Percentiles rank a stretch among this genome's conserved stretches.
These are phyloP conservation scores for Athelia sp. DNA, from an alignment of 1,284 basidiomycete species.

Conservation along the genomic window DNA sequence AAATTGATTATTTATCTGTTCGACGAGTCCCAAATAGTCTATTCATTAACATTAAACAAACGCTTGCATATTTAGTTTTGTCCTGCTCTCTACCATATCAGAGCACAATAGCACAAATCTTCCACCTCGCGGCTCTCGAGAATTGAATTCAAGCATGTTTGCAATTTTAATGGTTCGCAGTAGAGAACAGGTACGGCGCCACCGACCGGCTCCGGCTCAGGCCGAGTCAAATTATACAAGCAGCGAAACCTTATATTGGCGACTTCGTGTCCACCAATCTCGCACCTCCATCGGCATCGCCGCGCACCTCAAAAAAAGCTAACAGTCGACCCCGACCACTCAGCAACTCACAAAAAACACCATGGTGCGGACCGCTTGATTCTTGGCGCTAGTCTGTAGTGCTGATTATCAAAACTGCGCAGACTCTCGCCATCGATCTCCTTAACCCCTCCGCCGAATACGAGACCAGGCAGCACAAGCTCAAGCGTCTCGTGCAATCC, in stretches of 20 bases:
- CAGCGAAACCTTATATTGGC: not conserved
- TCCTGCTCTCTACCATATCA: no score
- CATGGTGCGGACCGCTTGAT: no score
- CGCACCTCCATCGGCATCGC: not conserved
- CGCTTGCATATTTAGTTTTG: no score
- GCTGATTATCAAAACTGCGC: not conserved
- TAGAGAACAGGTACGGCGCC: not conserved
- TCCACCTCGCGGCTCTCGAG: no score
- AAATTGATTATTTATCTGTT: no score
- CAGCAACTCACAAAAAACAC: not conserved
- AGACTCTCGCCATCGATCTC: slow-evolving; percentile 99
- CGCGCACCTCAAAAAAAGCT: not conserved
- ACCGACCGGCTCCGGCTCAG: slow-evolving; percentile 28
- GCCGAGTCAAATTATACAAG: slow-evolving; percentile 10
- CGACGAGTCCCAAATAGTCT: no score
- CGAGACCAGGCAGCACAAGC: slow-evolving; percentile 93
- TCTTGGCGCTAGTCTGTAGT: no score
- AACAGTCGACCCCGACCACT: not conserved
- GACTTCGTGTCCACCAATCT: not conserved
- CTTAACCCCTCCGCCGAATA: slow-evolving; percentile 91
- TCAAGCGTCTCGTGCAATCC: slow-evolving; percentile 98
- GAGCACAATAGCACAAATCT: no score
- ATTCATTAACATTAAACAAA: no score
- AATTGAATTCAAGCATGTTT: no score
- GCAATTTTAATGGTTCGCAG: no score